Evolutionary conservation across 2,329 filamentous ascomycete genomes (phyloP).

Genomic region (Didymella pinodella): DNA sequence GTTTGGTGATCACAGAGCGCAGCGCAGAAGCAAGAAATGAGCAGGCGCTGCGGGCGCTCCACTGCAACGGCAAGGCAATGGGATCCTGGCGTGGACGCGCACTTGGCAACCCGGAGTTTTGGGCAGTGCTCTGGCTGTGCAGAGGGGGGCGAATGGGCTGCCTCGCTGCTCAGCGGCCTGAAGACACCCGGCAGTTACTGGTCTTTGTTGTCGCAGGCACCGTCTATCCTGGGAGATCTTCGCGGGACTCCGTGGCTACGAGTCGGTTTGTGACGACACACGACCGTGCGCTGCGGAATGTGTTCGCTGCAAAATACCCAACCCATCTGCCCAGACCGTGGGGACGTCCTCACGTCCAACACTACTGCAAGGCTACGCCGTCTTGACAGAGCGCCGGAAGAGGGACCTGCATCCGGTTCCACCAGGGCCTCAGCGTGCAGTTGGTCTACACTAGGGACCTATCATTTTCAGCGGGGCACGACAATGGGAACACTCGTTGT

Average conservation of each 20-base stretch:
- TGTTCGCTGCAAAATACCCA: constrained; percentile 9
- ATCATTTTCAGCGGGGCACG: constrained; percentile 10
- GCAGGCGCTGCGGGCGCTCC: constrained; percentile 19
- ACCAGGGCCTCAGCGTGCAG: constrained; percentile 10
- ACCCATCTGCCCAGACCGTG: constrained; percentile 14
- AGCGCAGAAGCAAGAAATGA: constrained; percentile 24
- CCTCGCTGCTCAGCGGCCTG: constrained; percentile 15
- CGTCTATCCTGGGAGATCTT: constrained; percentile 10
- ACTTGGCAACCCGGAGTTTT: constrained; percentile 25
- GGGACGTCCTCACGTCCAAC: constrained; percentile 11
- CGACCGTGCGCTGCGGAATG: constrained; percentile 18
- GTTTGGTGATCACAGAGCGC: constrained; percentile 13
- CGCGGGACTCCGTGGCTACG: constrained; percentile 13
- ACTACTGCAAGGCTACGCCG: constrained; percentile 23
- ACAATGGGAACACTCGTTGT: constrained; percentile 13
- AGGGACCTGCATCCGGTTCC: constrained; percentile 22
- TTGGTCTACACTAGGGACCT: constrained; percentile 6
- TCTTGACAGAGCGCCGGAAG: constrained; percentile 16
- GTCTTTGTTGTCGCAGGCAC: constrained; percentile 16
- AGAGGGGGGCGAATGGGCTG: constrained; percentile 18
- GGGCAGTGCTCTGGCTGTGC: constrained; percentile 23
- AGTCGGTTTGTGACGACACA: constrained; percentile 18
- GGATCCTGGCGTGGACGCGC: constrained; percentile 22
- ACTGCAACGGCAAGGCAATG: constrained; percentile 23
- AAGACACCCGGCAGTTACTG: constrained; percentile 14